phyloP scores from a whole-genome alignment of 2,329 filamentous ascomycete genomes.

The Pezicula carpinea region DNA sequence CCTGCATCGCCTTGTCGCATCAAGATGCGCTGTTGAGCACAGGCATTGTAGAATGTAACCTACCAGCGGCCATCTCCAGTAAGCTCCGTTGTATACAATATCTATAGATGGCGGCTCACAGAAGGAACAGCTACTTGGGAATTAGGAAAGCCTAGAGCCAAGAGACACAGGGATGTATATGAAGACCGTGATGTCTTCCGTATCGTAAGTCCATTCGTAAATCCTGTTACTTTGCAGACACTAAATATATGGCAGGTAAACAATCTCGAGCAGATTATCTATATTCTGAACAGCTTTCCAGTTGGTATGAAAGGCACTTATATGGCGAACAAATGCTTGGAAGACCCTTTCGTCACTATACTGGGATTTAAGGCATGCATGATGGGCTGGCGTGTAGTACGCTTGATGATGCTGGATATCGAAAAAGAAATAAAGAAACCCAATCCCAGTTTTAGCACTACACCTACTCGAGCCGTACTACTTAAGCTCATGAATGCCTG shows the following conservation, averaged over 20 bases:
- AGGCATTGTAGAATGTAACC: neutral
- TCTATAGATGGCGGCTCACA: neutral
- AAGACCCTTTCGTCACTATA: slow-evolving; percentile 1
- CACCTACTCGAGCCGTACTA: neutral
- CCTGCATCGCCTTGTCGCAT: slow-evolving; percentile 1
- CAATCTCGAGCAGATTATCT: neutral
- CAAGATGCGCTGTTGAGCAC: neutral
- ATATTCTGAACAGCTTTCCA: neutral
- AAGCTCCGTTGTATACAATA: neutral
- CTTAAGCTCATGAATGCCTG: neutral
- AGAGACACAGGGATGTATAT: slow-evolving; percentile 1
- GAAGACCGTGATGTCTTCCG: neutral
- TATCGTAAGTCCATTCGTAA: neutral
- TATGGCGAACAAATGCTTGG: neutral
- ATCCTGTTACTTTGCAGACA: neutral
- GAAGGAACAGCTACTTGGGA: neutral
- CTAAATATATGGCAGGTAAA: neutral
- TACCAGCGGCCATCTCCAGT: neutral
- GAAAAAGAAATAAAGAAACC: neutral
- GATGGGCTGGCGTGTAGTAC: neutral
- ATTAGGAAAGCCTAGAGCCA: slow-evolving; percentile 1
- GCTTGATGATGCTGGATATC: slow-evolving; percentile 1
- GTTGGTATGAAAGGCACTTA: neutral
- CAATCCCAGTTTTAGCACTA: neutral
- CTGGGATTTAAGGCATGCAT: slow-evolving; percentile 1